Evolutionary conservation across 1,284 basidiomycete genomes (phyloP).

Genomic region (Acaromyces ingoldii): DNA sequence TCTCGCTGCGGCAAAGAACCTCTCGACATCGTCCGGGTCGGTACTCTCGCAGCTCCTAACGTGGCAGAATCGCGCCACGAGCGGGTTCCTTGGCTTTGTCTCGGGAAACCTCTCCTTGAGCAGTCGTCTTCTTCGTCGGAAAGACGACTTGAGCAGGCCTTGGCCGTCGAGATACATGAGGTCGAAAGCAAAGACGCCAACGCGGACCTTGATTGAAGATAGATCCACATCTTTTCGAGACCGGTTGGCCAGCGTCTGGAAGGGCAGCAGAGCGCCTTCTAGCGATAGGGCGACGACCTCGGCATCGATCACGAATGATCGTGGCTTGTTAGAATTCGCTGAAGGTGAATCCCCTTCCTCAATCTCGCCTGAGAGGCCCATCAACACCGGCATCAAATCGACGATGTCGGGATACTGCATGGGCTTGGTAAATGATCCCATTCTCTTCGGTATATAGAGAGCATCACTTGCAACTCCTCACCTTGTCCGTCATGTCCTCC

Average conservation of each 20-base stretch:
- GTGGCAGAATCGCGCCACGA: slow-evolving; percentile 66
- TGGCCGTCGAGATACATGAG: slow-evolving; percentile 56
- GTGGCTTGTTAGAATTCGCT: no score
- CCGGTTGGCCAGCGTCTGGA: slow-evolving; percentile 40
- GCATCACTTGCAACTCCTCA: neutral
- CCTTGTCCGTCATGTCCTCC: slow-evolving; percentile 77
- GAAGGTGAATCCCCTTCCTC: slow-evolving; percentile 7
- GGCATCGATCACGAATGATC: slow-evolving; percentile 77
- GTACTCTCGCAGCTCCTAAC: slow-evolving; percentile 72
- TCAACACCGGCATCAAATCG: slow-evolving; percentile 51
- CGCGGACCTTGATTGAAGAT: slow-evolving; percentile 43
- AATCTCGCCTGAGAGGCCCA: slow-evolving; percentile 6
- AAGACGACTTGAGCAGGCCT: slow-evolving; percentile 67
- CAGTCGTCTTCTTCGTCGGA: slow-evolving; percentile 67
- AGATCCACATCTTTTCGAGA: slow-evolving; percentile 45
- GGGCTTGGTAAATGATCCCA: neutral
- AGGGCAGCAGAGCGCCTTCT: slow-evolving; percentile 37
- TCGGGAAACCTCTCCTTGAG: slow-evolving; percentile 58
- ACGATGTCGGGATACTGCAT: slow-evolving; percentile 75
- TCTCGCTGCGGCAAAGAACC: slow-evolving; percentile 74
- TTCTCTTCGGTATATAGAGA: neutral
- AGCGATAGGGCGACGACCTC: slow-evolving; percentile 58
- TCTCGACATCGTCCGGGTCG: slow-evolving; percentile 60
- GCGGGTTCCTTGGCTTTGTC: slow-evolving; percentile 52
- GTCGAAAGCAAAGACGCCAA: slow-evolving; percentile 47